Conservation (phyloP, 2,329 filamentous ascomycete genomes). For the Amphichorda felina region DNA sequence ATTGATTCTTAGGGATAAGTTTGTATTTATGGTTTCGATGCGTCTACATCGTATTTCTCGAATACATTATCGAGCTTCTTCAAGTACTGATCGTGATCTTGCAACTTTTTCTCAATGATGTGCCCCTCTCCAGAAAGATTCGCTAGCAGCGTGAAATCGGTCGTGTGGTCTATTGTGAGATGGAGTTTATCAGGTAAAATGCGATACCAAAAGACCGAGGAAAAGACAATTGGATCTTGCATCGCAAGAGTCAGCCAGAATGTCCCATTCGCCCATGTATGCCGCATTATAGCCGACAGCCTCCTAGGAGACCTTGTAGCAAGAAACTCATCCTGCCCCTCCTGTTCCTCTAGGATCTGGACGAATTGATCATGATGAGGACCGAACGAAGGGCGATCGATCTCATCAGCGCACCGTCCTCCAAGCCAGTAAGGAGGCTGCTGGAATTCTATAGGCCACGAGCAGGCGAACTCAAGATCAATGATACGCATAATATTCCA, state of each 20-base stretch:
- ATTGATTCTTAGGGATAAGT: neutral
- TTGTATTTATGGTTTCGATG: constrained; percentile 1
- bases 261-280: constrained; percentile 2
- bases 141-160: constrained; percentile 3
- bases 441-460: constrained; percentile 14
- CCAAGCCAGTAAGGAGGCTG: constrained; percentile 17
- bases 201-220: constrained; percentile 3
- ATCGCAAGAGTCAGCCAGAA: constrained; percentile 3
- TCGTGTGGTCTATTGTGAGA: constrained; percentile 3
- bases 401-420: constrained; percentile 3
- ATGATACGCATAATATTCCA: constrained; percentile 17
- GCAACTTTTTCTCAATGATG: constrained; percentile 3
- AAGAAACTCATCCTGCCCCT: constrained; percentile 3
- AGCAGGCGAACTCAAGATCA: constrained; percentile 18
- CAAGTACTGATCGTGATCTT: constrained; percentile 3
- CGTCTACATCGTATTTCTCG: constrained; percentile 1
- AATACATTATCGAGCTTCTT: constrained; percentile 2
- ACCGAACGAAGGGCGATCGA: constrained; percentile 2
- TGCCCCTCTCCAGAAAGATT: neutral
- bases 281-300: constrained; percentile 3
- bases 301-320: constrained; percentile 1
- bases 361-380: constrained; percentile 3
- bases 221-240: constrained; percentile 2
- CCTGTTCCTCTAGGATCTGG: constrained; percentile 4
- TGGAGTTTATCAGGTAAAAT: constrained; percentile 2